Percentiles rank a stretch among this genome's conserved stretches.
phyloP scores from a whole-genome alignment of 306 rosid genomes.

The Dalbergia cultrata region DNA sequence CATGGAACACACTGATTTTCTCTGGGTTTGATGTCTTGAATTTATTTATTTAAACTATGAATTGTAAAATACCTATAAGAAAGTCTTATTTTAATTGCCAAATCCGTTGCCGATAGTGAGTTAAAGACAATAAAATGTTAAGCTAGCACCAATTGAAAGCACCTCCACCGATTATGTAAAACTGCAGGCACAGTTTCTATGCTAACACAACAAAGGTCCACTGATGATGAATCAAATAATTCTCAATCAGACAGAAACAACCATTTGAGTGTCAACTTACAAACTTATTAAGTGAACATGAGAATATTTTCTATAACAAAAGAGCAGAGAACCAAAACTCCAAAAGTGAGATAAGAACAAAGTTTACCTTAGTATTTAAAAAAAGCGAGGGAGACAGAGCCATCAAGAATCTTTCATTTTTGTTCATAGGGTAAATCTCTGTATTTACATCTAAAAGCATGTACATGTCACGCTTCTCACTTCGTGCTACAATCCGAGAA shows the following conservation, averaged over 20 bases:
- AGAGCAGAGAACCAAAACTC: constrained; percentile 2
- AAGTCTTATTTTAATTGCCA: neutral
- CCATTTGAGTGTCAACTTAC: neutral
- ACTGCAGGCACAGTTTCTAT: neutral
- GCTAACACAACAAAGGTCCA: neutral
- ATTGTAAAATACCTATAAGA: neutral
- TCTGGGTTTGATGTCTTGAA: neutral
- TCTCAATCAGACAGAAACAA: constrained; percentile 2
- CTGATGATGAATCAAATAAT: neutral
- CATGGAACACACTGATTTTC: neutral
- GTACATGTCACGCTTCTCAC: constrained; percentile 76
- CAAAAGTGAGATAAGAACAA: constrained; percentile 4
- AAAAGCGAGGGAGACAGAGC: constrained; percentile 76
- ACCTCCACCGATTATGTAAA: neutral
- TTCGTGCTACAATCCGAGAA: constrained; percentile 74
- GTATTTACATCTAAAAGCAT: constrained; percentile 82
- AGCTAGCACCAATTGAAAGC: constrained; percentile 1
- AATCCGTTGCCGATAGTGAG: neutral
- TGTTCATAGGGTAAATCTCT: constrained; percentile 77
- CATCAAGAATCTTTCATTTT: constrained; percentile 74
- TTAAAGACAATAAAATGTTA: neutral
- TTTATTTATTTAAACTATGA: neutral
- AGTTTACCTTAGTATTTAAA: constrained; percentile 67
- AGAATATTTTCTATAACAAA: neutral
- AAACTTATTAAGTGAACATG: neutral